A percentile compares a stretch with the other conserved stretches of the same genome.
These are phyloP conservation scores for Scytalidium lignicola DNA, from an alignment of 2,329 filamentous ascomycete genomes.

Conservation along the genomic window DNA sequence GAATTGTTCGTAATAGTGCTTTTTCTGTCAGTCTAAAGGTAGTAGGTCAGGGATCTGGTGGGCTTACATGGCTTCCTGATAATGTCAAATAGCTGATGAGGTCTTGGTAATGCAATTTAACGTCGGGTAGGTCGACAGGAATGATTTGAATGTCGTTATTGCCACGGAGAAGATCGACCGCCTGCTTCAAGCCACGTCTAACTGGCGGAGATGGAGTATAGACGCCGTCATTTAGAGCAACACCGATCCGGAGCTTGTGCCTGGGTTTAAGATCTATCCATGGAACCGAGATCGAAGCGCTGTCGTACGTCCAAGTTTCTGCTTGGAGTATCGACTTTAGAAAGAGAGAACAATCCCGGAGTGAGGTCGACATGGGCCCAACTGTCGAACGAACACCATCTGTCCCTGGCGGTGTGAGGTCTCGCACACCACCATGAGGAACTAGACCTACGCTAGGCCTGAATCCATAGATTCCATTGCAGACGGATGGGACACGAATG, in stretches of 20 bases:
- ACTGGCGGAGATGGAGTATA: conserved; percentile 47
- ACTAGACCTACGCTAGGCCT: conserved; percentile 36
- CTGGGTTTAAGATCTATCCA: conserved; percentile 5
- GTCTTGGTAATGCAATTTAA: too few species aligned
- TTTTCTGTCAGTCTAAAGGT: conserved; percentile 42
- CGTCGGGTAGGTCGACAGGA: too few species aligned
- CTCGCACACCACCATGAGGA: conserved; percentile 39
- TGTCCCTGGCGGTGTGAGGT: conserved; percentile 49
- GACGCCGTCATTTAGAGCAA: conserved; percentile 38
- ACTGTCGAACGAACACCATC: conserved; percentile 39
- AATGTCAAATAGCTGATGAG: conserved; percentile 26
- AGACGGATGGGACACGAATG: conserved; percentile 34
- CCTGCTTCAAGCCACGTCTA: conserved; percentile 36
- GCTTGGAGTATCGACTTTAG: conserved; percentile 44
- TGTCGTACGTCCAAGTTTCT: conserved; percentile 40
- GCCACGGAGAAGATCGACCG: conserved; percentile 39
- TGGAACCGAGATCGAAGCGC: conserved; percentile 16
- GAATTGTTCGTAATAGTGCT: conserved; percentile 38
- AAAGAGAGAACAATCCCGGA: conserved; percentile 40
- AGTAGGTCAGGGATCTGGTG: conserved; percentile 27
- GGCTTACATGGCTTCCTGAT: conserved; percentile 13
- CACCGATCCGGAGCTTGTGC: conserved; percentile 14
- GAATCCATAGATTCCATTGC: conserved; percentile 41
- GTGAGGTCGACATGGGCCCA: conserved; percentile 38
- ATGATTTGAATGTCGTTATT: too few species aligned